These are phyloP conservation scores for Terana coerulea DNA, from an alignment of 768 basidiomycete species.

Conservation along the genomic window DNA sequence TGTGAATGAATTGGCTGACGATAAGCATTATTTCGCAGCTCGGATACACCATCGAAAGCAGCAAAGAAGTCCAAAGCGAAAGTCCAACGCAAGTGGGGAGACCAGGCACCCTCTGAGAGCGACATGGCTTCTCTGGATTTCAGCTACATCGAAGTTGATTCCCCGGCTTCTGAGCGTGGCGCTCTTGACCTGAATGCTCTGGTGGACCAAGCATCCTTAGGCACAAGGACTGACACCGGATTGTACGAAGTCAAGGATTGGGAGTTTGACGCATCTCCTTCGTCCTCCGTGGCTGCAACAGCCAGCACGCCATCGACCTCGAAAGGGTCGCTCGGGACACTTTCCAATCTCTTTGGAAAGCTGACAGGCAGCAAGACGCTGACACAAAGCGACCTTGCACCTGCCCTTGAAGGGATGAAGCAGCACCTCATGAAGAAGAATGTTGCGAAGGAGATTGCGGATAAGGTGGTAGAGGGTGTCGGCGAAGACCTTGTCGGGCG, in stretches of 20 bases:
- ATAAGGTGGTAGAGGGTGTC: constrained; percentile 94
- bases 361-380: constrained; percentile 84
- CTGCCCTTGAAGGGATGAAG: constrained; percentile 91
- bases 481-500: constrained; percentile 78
- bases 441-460: constrained; percentile 92
- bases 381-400: constrained; percentile 77
- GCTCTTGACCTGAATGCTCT: constrained; percentile 51
- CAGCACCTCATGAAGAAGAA: constrained; percentile 99
- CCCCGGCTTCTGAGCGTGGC: constrained; percentile 28
- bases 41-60: constrained; percentile 47
- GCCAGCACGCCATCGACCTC: constrained; percentile 24
- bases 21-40: constrained; percentile 39
- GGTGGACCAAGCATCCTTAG: constrained; percentile 71
- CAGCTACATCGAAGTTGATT: constrained; percentile 49
- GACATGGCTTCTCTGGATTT: constrained; percentile 96
- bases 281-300: constrained; percentile 42
- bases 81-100: constrained; percentile 88
- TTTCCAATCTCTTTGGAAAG: constrained; percentile 80
- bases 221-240: constrained; percentile 70
- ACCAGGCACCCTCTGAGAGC: constrained; percentile 70
- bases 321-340: constrained; percentile 47
- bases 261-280: constrained; percentile 61
- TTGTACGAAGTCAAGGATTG: constrained; percentile 79
- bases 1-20: background rate
- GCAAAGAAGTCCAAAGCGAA: constrained; percentile 45